These are phyloP conservation scores for Lenzites betulinus DNA, from an alignment of 768 basidiomycete genomes.

Conservation along the genomic window DNA sequence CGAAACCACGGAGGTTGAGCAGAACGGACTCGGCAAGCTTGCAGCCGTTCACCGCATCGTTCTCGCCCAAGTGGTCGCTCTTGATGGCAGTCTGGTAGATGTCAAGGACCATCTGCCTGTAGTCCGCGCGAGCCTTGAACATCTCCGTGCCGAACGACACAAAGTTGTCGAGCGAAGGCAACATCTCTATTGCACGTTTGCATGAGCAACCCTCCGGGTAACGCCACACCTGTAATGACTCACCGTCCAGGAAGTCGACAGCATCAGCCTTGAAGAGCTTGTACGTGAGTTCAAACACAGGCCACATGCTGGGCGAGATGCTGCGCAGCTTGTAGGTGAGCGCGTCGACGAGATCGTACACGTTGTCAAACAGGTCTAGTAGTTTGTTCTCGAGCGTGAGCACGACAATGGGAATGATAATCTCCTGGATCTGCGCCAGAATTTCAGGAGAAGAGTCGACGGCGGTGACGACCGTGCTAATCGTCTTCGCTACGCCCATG, in stretches of 20 bases:
- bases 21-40: conserved; percentile 83
- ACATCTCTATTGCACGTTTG: conserved; percentile 64
- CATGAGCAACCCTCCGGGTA: background rate
- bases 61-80: conserved; percentile 74
- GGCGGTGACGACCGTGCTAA: conserved; percentile 75
- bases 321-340: conserved; percentile 78
- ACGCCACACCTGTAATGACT: conserved; percentile 19
- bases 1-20: conserved; percentile 72
- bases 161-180: conserved; percentile 86
- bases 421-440: conserved; percentile 76
- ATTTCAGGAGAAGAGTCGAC: conserved; percentile 76
- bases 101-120: conserved; percentile 78
- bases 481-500: conserved; percentile 87
- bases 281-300: conserved; percentile 82
- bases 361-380: conserved; percentile 83
- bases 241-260: conserved; percentile 85
- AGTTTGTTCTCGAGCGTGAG: conserved; percentile 78
- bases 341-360: conserved; percentile 83
- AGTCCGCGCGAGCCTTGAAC: conserved; percentile 72
- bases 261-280: conserved; percentile 81
- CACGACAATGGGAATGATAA: conserved; percentile 74
- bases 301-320: conserved; percentile 86
- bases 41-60: conserved; percentile 81
- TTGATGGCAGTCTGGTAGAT: conserved; percentile 79
- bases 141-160: conserved; percentile 79